Evolutionary conservation across 1,284 basidiomycete genomes (phyloP), one percentile per base, ranked within the genome.

Genomic region (Leccinum ponderosum): DNA sequence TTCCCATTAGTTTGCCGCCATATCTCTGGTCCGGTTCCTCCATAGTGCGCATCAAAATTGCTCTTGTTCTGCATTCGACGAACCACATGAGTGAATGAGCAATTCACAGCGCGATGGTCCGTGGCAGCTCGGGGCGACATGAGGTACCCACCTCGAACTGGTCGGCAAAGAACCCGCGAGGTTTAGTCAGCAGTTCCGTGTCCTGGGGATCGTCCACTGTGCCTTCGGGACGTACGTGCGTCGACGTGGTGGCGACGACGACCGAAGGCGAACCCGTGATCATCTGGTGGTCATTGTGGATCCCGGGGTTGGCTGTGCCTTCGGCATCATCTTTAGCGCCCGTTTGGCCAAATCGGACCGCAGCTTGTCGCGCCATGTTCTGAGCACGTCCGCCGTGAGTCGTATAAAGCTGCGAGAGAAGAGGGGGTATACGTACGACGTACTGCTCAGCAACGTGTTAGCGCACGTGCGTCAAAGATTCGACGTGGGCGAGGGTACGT

Each of bases 11-110:
- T 95, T 72, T 99, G 97, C 55, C 89, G 82, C 89, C 95, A 95
- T 44, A 99, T 95, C 77, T 99, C 97, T 0, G 95, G 95, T 0
- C 94, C 97, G 0, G 97, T 99, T 1, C 93, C 92, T 39, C 87
- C 77, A 68, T 87, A 94, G 73, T 99, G 97, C 0, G 97, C 95
- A 63, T 89, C 82, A 72, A 89, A 95, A 71, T 99, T 98, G 70
- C 91, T 93, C 64, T 82, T 82, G 74, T 96, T 98, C 88, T 95
- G 68, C 35, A 58, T 25, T n/a, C 4, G 5, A n/a, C 22, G 14
- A 22, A 52, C 33, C n/a, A 31, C 2, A 27, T 27, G 31, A 59
- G 56, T 42, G 39, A 44, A 20, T 20, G 9, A 44, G 17, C 2
- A 8, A 35, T 3, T 14, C 12, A 20, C 14, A 6, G 7, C 1